A percentile compares a stretch with the other conserved stretches of the same genome.
Evolutionary conservation across 768 basidiomycete genomes (phyloP).

Genomic region (Scleroderma bovista): DNA sequence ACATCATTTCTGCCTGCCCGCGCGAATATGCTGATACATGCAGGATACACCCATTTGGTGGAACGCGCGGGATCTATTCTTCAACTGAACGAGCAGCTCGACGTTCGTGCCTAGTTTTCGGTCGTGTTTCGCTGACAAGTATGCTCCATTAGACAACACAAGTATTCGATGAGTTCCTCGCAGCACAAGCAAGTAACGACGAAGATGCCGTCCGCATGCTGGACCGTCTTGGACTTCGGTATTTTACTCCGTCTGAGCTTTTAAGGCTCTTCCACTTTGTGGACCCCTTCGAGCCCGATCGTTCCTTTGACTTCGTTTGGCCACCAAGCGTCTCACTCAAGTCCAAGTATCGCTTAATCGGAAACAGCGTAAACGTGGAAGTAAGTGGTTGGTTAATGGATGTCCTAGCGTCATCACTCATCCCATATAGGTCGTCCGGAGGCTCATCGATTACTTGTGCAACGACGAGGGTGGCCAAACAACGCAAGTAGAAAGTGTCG

Average conservation of each 20-base stretch:
- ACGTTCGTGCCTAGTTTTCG: slow-evolving; percentile 38
- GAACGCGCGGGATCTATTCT: slow-evolving; percentile 76
- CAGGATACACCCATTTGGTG: slow-evolving; percentile 28
- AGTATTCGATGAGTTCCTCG: slow-evolving; percentile 52
- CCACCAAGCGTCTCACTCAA: slow-evolving; percentile 55
- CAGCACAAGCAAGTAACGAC: slow-evolving; percentile 35
- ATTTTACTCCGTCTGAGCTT: slow-evolving; percentile 71
- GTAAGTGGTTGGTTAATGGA: slow-evolving; percentile 30
- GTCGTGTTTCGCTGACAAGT: neutral
- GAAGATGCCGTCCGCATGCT: slow-evolving; percentile 48
- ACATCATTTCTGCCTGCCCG: neutral
- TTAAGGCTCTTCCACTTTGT: slow-evolving; percentile 62
- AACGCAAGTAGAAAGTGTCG: neutral
- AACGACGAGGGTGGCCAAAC: slow-evolving; percentile 12
- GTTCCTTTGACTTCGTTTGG: slow-evolving; percentile 46
- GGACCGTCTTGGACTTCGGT: slow-evolving; percentile 57
- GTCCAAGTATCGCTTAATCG: slow-evolving; percentile 70
- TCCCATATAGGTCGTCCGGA: slow-evolving; percentile 36
- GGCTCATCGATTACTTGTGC: slow-evolving; percentile 57
- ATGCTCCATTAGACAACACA: slow-evolving; percentile 46
- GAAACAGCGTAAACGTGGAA: slow-evolving; percentile 77
- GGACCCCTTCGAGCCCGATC: slow-evolving; percentile 4
- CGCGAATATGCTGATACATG: too few relatives aligned
- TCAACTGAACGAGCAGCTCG: slow-evolving; percentile 60
- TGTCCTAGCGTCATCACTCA: neutral